phyloP scores from a whole-genome alignment of 1,139 yeast species.

The Debaryomyces sp. region DNA sequence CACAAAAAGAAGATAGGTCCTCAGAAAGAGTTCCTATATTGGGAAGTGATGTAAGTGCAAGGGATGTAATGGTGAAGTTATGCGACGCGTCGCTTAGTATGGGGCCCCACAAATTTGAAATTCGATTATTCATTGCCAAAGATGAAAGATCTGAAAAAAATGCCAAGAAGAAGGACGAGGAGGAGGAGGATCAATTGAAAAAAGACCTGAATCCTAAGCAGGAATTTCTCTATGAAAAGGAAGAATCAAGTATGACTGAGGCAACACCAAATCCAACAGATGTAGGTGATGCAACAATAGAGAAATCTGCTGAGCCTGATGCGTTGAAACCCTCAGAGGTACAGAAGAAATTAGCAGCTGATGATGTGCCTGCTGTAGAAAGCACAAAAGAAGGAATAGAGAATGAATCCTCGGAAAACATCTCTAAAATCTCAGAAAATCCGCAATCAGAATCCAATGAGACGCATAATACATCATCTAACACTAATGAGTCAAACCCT shows the following conservation, averaged over 20 bases:
- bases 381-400: neutral
- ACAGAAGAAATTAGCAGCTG: neutral
- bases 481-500: neutral
- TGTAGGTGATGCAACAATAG: neutral
- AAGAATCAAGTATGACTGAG: neutral
- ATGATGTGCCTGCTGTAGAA: neutral
- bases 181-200: conserved; percentile 28
- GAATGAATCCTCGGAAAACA: neutral
- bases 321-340: neutral
- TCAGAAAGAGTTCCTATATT: conserved; percentile 44
- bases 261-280: neutral
- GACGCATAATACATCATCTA: neutral
- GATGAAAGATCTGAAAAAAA: conserved; percentile 59
- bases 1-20: conserved; percentile 26
- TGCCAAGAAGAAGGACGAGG: conserved; percentile 34
- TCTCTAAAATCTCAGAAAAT: neutral
- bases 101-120: conserved; percentile 85
- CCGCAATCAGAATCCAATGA: neutral
- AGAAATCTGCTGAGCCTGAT: neutral
- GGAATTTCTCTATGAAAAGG: neutral
- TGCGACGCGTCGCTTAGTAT: conserved; percentile 72
- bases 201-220: conserved; percentile 1
- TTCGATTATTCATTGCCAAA: conserved; percentile 77
- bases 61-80: conserved; percentile 88
- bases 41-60: conserved; percentile 54